Conservation (phyloP, 1,284 basidiomycete species). For the Cutaneotrichosporon sp. region DNA sequence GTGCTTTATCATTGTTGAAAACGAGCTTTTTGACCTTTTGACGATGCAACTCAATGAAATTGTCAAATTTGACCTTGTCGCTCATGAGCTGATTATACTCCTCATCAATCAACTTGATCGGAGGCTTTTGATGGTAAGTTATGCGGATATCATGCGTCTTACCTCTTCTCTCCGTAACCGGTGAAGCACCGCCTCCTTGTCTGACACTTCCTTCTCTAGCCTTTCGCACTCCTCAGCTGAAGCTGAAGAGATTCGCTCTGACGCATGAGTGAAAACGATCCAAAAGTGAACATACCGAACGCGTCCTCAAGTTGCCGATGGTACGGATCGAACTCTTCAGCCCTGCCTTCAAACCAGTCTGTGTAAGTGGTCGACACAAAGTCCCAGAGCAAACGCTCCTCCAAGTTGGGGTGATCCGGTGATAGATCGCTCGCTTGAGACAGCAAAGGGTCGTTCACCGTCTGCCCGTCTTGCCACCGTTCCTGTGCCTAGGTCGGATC, state of each 20-base stretch:
- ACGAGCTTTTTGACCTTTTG: slow-evolving; percentile 43
- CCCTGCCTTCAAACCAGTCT: slow-evolving; percentile 61
- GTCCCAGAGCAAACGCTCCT: slow-evolving; percentile 68
- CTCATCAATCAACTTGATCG: slow-evolving; percentile 38
- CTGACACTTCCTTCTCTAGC: slow-evolving; percentile 30
- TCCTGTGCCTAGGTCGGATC: slow-evolving; percentile 43
- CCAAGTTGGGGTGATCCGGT: slow-evolving; percentile 45
- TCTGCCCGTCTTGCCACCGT: slow-evolving; percentile 59
- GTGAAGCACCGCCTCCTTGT: slow-evolving; percentile 30
- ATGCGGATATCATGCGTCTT: not conserved
- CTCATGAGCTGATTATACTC: slow-evolving; percentile 41
- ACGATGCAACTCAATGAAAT: slow-evolving; percentile 38
- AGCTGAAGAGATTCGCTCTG: slow-evolving; percentile 32
- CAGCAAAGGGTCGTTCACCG: slow-evolving; percentile 64
- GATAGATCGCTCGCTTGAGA: slow-evolving; percentile 31
- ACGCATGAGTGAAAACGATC: not conserved
- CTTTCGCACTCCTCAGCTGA: slow-evolving; percentile 35
- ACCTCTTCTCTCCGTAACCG: slow-evolving; percentile 41
- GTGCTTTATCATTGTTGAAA: slow-evolving; percentile 26
- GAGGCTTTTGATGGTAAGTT: slow-evolving; percentile 26
- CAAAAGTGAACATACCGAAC: slow-evolving; percentile 53
- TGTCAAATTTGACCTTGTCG: slow-evolving; percentile 45
- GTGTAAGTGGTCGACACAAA: slow-evolving; percentile 66
- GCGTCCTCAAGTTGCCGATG: slow-evolving; percentile 64
- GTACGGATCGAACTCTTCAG: slow-evolving; percentile 65